Conservation (phyloP, 805 yeast genomes). For the Debaryomyces castellii region DNA sequence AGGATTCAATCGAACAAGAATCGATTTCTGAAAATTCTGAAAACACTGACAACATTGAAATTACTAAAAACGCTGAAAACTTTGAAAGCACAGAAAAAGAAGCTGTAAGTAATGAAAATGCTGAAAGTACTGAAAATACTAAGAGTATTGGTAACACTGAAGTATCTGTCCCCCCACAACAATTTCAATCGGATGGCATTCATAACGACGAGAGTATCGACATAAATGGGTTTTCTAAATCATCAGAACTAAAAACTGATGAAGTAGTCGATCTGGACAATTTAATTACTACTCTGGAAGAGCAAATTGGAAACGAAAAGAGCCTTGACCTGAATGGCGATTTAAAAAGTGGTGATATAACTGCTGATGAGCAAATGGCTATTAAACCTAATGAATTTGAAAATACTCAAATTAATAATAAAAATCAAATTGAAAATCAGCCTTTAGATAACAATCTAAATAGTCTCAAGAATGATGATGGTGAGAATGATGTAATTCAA, state of each 20-base stretch:
- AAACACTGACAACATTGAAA: no score
- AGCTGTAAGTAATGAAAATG: not conserved
- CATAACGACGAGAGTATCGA: no score
- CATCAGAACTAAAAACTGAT: not conserved
- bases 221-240: no score
- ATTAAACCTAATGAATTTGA: not conserved
- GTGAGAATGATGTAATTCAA: slow-evolving; percentile 7
- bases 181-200: no score
- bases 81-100: no score
- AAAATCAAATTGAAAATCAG: not conserved
- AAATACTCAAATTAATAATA: not conserved
- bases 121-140: not conserved
- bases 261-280: not conserved
- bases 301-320: not conserved
- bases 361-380: not conserved
- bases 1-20: slow-evolving; percentile 5
- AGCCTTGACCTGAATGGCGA: slow-evolving; percentile 2
- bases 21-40: not conserved
- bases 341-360: not conserved
- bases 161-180: no score
- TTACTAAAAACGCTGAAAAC: no score
- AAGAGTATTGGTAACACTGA: no score
- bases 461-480: slow-evolving; percentile 2
- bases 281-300: not conserved
- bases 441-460: not conserved